These are phyloP conservation scores for Alopecurus myosuroides DNA, from an alignment of 176 grass and related monocot genomes.

Conservation along the genomic window DNA sequence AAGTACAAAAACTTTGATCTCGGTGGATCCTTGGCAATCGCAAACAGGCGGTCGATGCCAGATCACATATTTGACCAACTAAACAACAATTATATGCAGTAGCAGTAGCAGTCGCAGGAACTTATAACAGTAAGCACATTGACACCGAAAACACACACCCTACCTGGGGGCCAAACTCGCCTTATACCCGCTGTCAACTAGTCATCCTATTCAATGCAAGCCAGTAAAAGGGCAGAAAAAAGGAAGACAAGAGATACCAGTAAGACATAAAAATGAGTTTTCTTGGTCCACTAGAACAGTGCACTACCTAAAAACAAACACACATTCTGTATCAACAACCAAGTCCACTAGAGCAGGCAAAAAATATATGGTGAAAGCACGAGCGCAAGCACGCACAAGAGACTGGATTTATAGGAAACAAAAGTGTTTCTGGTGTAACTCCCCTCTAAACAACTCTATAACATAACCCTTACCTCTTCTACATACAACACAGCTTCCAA, in stretches of 20 bases:
- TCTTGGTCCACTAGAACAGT: too few species aligned
- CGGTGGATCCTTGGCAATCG: too few species aligned
- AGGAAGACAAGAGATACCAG: neutral
- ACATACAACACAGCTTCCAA: neutral
- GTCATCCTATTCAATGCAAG: neutral
- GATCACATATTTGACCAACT: too few species aligned
- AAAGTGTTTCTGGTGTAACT: neutral
- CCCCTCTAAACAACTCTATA: neutral
- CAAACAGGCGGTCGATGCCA: too few species aligned
- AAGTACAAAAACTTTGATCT: too few species aligned
- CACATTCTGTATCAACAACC: too few species aligned
- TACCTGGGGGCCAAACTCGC: neutral
- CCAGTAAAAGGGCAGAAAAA: neutral
- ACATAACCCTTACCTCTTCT: slow-evolving; percentile 34
- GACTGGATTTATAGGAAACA: neutral
- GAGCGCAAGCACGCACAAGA: neutral
- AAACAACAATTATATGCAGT: too few species aligned
- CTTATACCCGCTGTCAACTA: neutral
- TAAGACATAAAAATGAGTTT: too few species aligned
- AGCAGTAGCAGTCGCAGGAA: too few species aligned
- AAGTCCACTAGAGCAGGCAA: too few species aligned
- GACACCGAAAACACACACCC: neutral
- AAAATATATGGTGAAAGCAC: neutral
- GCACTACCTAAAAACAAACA: too few species aligned
- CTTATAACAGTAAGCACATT: too few species aligned